Evolutionary conservation across 2,329 filamentous ascomycete species (phyloP).

Genomic region (Colletotrichum neosansevieriae): DNA sequence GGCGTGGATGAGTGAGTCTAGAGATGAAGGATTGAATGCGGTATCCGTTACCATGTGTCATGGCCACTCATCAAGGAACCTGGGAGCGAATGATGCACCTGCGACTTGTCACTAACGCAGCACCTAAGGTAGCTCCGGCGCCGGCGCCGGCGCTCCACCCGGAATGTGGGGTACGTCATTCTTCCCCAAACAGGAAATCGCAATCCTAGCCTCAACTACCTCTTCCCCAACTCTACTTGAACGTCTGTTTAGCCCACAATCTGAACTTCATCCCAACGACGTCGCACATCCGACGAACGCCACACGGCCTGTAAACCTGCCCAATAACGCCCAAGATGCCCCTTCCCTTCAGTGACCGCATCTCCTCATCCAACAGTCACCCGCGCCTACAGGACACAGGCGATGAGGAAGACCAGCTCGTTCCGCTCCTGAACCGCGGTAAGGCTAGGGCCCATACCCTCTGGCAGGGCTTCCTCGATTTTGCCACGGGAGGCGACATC

Average conservation of each 20-base stretch:
- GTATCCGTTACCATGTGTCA: too few relatives aligned
- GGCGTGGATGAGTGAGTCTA: too few relatives aligned
- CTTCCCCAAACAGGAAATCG: conserved; percentile 34
- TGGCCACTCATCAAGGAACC: too few relatives aligned
- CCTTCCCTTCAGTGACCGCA: conserved; percentile 27
- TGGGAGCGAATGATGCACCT: background rate
- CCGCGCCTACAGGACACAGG: conserved; percentile 44
- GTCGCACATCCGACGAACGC: background rate
- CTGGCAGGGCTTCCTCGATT: conserved; percentile 76
- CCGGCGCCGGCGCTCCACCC: conserved; percentile 13
- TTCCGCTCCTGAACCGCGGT: conserved; percentile 53
- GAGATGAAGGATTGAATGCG: too few relatives aligned
- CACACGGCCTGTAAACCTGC: background rate
- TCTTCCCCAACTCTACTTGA: conserved; percentile 9
- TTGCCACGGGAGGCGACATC: conserved; percentile 80
- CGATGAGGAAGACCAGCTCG: conserved; percentile 57
- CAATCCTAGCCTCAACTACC: conserved; percentile 14
- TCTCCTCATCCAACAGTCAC: conserved; percentile 43
- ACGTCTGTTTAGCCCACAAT: background rate
- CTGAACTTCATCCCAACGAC: conserved; percentile 9
- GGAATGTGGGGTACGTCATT: conserved; percentile 37
- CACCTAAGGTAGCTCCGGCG: too few relatives aligned
- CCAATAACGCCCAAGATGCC: conserved; percentile 11
- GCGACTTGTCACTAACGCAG: too few relatives aligned
- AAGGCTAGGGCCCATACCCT: conserved; percentile 61